Percentiles rank a stretch among this genome's conserved stretches.
phyloP scores from a whole-genome alignment of 352 stramenopile species.

The Phytophthora ramorum region DNA sequence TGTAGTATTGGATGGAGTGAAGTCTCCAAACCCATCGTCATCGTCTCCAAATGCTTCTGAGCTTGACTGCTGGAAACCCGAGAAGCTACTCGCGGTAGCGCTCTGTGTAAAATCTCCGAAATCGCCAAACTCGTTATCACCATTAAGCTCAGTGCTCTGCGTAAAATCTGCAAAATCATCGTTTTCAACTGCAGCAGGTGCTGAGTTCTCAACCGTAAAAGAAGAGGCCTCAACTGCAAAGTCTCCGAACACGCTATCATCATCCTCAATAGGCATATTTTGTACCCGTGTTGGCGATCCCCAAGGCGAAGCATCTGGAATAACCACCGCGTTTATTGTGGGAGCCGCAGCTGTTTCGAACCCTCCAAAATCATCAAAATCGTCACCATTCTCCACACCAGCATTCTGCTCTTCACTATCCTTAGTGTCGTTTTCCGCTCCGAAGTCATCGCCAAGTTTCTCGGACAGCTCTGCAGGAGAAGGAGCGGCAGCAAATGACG shows the following conservation, averaged over 20 bases:
- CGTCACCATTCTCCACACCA: conserved; percentile 29
- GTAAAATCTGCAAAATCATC: conserved; percentile 55
- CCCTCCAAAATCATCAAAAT: conserved; percentile 52
- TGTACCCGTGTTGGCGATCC: conserved; percentile 11
- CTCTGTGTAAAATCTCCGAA: conserved; percentile 53
- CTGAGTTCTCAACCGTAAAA: conserved; percentile 11
- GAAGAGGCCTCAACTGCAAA: conserved; percentile 12
- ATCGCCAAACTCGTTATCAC: conserved; percentile 33
- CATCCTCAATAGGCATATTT: conserved; percentile 21
- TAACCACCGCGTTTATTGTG: neutral
- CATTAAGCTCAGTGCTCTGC: conserved; percentile 20
- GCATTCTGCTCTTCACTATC: neutral
- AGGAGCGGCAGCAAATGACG: neutral
- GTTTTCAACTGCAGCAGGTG: neutral
- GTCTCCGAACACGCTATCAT: conserved; percentile 16
- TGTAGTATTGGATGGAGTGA: conserved; percentile 14
- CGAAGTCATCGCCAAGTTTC: conserved; percentile 1
- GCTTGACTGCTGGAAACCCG: conserved; percentile 34
- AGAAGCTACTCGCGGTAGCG: conserved; percentile 11
- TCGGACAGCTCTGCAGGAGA: neutral
- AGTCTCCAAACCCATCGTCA: conserved; percentile 45
- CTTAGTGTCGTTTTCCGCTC: conserved; percentile 1
- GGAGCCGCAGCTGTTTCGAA: conserved; percentile 14
- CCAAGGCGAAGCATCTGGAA: conserved; percentile 18
- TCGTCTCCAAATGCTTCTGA: conserved; percentile 14